Conservation (phyloP, 2,329 filamentous ascomycete species). For the Neospermospora avenae region DNA sequence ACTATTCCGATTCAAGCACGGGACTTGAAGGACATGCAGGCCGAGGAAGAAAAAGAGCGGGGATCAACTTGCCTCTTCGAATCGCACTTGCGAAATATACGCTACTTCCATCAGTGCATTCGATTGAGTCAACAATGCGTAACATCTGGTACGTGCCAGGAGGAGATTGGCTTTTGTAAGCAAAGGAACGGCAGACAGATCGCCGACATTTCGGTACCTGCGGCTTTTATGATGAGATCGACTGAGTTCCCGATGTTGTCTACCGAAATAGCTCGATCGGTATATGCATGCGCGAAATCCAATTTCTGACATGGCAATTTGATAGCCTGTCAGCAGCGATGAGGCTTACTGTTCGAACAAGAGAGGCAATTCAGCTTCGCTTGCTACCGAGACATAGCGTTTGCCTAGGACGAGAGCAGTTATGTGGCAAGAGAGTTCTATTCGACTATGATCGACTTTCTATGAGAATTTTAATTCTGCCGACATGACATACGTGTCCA, state of each 20-base stretch:
- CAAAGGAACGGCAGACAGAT: background rate
- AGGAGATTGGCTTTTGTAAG: slow-evolving; percentile 5
- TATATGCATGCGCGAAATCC: background rate
- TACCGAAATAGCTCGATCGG: background rate
- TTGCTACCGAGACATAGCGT: background rate
- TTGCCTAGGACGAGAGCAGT: background rate
- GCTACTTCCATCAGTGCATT: slow-evolving; percentile 7
- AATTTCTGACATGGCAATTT: background rate
- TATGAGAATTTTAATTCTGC: slow-evolving; percentile 2
- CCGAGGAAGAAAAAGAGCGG: background rate
- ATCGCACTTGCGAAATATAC: background rate
- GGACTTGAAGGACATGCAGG: background rate
- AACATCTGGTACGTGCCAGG: background rate
- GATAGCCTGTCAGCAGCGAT: background rate
- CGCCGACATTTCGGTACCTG: slow-evolving; percentile 4
- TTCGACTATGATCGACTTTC: background rate
- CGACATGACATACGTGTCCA: background rate
- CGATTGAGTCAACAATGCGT: background rate
- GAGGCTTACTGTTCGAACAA: background rate
- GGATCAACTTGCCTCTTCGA: background rate
- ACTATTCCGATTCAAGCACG: background rate
- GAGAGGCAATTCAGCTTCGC: background rate
- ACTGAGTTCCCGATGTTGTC: background rate
- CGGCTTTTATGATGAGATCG: slow-evolving; percentile 6
- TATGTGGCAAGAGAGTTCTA: background rate